Conservation (phyloP, 2,329 filamentous ascomycete genomes). For the Sarocladium strictum region DNA sequence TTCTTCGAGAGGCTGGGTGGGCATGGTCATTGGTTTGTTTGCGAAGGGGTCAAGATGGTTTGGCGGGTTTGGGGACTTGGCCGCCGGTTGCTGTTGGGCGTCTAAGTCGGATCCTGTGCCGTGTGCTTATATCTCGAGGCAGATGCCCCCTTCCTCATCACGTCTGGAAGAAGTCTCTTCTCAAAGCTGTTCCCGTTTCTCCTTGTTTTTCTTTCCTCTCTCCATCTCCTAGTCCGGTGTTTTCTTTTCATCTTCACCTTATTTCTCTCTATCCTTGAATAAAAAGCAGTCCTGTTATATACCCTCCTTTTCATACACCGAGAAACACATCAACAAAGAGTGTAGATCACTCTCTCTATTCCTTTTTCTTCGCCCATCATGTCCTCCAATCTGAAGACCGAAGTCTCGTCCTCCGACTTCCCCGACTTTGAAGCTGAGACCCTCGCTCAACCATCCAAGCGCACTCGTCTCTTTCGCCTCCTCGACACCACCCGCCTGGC, state of each 20-base stretch:
- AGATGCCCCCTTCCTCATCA: neutral
- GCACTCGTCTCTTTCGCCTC: constrained; percentile 30
- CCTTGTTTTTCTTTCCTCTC: neutral
- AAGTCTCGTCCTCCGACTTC: constrained; percentile 39
- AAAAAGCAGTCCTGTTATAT: no score
- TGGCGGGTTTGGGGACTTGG: neutral
- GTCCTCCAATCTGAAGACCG: constrained; percentile 29
- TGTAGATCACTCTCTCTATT: constrained; percentile 5
- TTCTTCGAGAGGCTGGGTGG: neutral
- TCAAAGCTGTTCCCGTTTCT: no score
- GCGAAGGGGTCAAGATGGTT: no score
- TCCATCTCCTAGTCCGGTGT: neutral
- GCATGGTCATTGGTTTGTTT: neutral
- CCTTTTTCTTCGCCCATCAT: constrained; percentile 22
- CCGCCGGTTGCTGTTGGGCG: neutral
- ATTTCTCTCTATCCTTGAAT: no score
- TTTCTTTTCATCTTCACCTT: constrained; percentile 11
- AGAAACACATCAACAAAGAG: no score
- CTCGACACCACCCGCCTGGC: constrained; percentile 40
- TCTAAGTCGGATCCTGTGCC: neutral
- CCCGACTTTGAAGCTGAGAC: constrained; percentile 45
- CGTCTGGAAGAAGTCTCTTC: no score
- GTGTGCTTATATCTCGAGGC: neutral
- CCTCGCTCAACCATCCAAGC: constrained; percentile 22
- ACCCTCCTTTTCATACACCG: constrained; percentile 11